Evolutionary conservation across 2,329 filamentous ascomycete genomes (phyloP), one percentile per base, ranked within the genome.

Genomic region (Tolypocladium ovalisporum): DNA sequence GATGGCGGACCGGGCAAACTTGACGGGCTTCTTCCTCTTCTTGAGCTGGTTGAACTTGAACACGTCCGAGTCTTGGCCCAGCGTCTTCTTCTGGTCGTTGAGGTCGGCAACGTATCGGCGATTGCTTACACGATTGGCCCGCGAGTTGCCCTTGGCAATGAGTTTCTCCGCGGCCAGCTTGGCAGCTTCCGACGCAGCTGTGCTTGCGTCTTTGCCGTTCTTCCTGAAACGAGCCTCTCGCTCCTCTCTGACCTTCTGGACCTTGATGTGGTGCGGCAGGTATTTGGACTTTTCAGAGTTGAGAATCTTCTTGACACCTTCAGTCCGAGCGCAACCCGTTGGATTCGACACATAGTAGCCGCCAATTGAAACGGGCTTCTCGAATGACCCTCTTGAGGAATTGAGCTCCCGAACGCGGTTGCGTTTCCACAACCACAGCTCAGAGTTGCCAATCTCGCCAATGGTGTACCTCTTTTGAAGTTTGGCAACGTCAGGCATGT

Each of bases 221-320:
- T 79, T 83, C 75, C 80, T 88, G 68, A 72, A 83, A 51, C 79
- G 78, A n/a, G 86, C 87, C 71, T 97, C 88, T n/a, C 91, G 88
- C 71, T 94, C 91, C 71, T 97, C 92, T 55, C 92, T 85, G 29
- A 88, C 90, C 73, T 88, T 94, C 71, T 94, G 89, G 24, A 99
- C 90, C 68, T 95, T 96, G 75, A 99, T 94, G 62, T 96, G 92
- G 77, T 99, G 94, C 44, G 94, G 94, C 9, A 99, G 81, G 69
- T 99, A 99, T 69, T 97, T 96, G 34, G 92, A 96, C 76, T 99
- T 99, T 71, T 99, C 94, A 0, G 90, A 90, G 70, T 99, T 95
- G 61, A 96, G 81, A 57, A 99, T 97, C 77, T 93, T 96, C 77
- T 95, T 93, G 66, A 91, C 86, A 34, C 91, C 92, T 74, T 99